Percentiles rank a stretch among this genome's conserved stretches.
Conservation (phyloP, 257 asterid species). For the Galeopsis tetrahit region DNA sequence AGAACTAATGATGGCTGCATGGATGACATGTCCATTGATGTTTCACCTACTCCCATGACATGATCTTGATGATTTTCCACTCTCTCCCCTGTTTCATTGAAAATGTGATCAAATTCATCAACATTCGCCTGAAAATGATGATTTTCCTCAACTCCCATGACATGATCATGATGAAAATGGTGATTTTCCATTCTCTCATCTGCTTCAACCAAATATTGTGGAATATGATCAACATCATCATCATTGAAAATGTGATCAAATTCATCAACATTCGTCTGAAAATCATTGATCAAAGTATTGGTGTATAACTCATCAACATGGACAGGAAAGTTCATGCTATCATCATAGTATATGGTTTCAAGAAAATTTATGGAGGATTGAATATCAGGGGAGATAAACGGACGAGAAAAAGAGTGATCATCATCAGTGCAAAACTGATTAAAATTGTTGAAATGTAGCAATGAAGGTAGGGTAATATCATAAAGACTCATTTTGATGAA, state of each 20-base stretch:
- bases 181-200: slow-evolving; percentile 13
- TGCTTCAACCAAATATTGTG: not conserved
- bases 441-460: slow-evolving; percentile 8
- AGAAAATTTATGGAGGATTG: slow-evolving; percentile 26
- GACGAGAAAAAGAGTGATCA: not conserved
- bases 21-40: slow-evolving; percentile 32
- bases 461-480: slow-evolving; percentile 26
- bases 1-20: slow-evolving; percentile 29
- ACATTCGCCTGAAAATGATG: slow-evolving; percentile 13
- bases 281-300: not conserved
- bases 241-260: slow-evolving; percentile 25
- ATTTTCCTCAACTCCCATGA: not conserved
- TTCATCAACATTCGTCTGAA: slow-evolving; percentile 27
- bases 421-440: slow-evolving; percentile 27
- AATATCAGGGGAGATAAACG: slow-evolving; percentile 16
- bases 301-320: slow-evolving; percentile 13
- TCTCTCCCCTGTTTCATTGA: not conserved
- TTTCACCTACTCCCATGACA: slow-evolving; percentile 14
- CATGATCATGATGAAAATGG: slow-evolving; percentile 5
- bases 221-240: slow-evolving; percentile 5
- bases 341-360: slow-evolving; percentile 20
- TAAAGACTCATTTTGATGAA: slow-evolving; percentile 30
- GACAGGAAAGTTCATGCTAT: slow-evolving; percentile 26
- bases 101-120: slow-evolving; percentile 30
- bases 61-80: not conserved